Conservation (phyloP, 2,329 filamentous ascomycete species). For the Aspergillus costaricaensis region DNA sequence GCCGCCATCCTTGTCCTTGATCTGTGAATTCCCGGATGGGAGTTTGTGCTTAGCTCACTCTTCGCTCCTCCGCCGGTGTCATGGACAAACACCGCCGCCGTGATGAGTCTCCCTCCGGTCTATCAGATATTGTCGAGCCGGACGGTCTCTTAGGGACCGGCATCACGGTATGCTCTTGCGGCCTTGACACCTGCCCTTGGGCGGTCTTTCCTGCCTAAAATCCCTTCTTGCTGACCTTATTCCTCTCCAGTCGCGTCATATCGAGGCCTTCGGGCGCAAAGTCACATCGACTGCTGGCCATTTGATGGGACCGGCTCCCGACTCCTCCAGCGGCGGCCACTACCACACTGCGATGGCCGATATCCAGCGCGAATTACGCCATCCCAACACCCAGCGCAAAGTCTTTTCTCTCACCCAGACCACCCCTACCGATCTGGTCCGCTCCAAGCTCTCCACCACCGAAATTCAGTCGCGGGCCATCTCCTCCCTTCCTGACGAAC, state of each 20-base stretch:
- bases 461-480: constrained; percentile 95
- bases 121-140: constrained; percentile 45
- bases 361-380: constrained; percentile 83
- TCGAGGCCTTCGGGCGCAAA: constrained; percentile 92
- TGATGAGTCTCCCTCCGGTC: constrained; percentile 48
- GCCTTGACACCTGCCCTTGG: constrained; percentile 6
- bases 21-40: constrained; percentile 27
- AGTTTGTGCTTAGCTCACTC: constrained; percentile 24
- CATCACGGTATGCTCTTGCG: constrained; percentile 43
- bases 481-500: constrained; percentile 83
- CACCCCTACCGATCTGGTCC: constrained; percentile 89
- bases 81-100: constrained; percentile 51
- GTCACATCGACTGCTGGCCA: constrained; percentile 91
- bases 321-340: constrained; percentile 58
- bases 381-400: constrained; percentile 80
- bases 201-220: not conserved
- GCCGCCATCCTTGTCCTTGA: constrained; percentile 11
- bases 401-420: constrained; percentile 90
- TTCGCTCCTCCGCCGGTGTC: constrained; percentile 26
- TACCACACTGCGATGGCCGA: constrained; percentile 87
- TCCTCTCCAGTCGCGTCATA: constrained; percentile 68
- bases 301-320: constrained; percentile 70
- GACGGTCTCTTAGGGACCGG: constrained; percentile 51
- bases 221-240: not conserved
- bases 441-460: constrained; percentile 81